Percentiles rank a stretch among this genome's conserved stretches.
Evolutionary conservation across 805 yeast species (phyloP).

Genomic region (Monosporozyma aquatica): DNA sequence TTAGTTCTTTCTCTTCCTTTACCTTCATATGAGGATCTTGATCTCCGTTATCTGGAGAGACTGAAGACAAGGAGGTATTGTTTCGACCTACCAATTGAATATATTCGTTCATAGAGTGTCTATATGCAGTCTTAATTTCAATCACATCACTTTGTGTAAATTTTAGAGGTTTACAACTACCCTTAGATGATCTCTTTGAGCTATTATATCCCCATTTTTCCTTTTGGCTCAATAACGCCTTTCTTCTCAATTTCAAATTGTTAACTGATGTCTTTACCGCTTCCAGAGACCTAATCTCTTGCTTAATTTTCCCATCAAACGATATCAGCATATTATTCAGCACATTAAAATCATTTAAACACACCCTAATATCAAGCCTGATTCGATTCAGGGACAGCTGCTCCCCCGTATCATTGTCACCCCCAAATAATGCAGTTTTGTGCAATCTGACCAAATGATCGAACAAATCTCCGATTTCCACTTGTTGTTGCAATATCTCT

Average conservation of each 20-base stretch:
- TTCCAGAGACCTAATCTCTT: conserved; percentile 12
- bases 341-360: conserved; percentile 22
- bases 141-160: not conserved
- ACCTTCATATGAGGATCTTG: not conserved
- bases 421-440: conserved; percentile 11
- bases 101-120: conserved; percentile 16
- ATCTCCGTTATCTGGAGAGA: not conserved
- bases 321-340: conserved; percentile 21
- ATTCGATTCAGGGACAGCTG: conserved; percentile 13
- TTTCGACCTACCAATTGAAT: conserved; percentile 20
- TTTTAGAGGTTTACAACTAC: too few species aligned
- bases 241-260: conserved; percentile 9
- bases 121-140: conserved; percentile 13
- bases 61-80: conserved; percentile 16
- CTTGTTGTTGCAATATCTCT: conserved; percentile 18
- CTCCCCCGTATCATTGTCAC: not conserved
- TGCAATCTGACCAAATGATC: conserved; percentile 16
- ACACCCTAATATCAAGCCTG: conserved; percentile 22
- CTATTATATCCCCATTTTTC: conserved; percentile 5
- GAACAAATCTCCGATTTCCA: conserved; percentile 17
- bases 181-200: not conserved
- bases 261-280: conserved; percentile 10
- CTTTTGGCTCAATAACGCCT: conserved; percentile 7
- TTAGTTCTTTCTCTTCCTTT: not conserved
- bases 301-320: conserved; percentile 20